Percentiles rank a stretch among this genome's conserved stretches.
Conservation (phyloP, 2,329 filamentous ascomycete species). For the Biscogniauxia marginata region DNA sequence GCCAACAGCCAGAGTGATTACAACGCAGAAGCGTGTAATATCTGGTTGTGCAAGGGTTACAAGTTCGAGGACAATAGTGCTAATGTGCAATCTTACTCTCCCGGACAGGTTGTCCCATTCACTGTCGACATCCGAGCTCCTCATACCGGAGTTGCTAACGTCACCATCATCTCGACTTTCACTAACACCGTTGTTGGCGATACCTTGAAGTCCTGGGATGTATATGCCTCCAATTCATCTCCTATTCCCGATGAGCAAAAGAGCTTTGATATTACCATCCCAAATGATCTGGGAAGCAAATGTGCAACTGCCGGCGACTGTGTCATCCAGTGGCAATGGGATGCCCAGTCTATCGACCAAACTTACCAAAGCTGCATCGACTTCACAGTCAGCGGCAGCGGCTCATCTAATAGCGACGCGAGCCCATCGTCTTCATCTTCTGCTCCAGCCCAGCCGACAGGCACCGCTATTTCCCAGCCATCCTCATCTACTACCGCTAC, state of each 20-base stretch:
- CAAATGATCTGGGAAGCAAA: slow-evolving; percentile 41
- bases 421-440: not conserved
- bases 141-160: slow-evolving; percentile 55
- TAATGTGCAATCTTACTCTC: slow-evolving; percentile 50
- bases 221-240: slow-evolving; percentile 48
- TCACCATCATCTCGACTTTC: slow-evolving; percentile 50
- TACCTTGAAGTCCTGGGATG: slow-evolving; percentile 45
- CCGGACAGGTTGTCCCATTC: slow-evolving; percentile 45
- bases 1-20: slow-evolving; percentile 47
- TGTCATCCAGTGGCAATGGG: slow-evolving; percentile 57
- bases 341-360: slow-evolving; percentile 35
- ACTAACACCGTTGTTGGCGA: slow-evolving; percentile 48
- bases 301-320: slow-evolving; percentile 46
- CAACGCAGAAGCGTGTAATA: slow-evolving; percentile 45
- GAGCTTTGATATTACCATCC: slow-evolving; percentile 54
- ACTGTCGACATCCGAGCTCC: slow-evolving; percentile 48
- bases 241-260: slow-evolving; percentile 44
- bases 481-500: not conserved
- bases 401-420: not conserved
- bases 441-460: not conserved
- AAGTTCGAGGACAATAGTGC: slow-evolving; percentile 53
- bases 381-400: slow-evolving; percentile 9
- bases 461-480: not conserved
- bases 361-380: slow-evolving; percentile 19
- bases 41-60: slow-evolving; percentile 59